Base-by-base conservation (phyloP, 352 stramenopile species). In the Elongisporangium prolatum region DNA sequence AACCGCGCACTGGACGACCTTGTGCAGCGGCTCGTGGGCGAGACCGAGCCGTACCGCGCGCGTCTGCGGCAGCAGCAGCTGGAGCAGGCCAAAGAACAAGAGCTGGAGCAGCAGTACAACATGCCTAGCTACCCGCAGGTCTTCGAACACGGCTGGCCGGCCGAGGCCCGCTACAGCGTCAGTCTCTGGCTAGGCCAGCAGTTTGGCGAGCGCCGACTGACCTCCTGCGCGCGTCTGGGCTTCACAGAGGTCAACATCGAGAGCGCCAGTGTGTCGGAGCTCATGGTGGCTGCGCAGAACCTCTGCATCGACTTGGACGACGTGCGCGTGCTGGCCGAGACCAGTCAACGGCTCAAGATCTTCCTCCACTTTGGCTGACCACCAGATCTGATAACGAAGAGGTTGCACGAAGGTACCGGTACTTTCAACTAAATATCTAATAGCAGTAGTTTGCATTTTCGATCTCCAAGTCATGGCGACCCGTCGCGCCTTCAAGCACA, bases 1-100 rank as follows among this genome's bases (percentile, higher is more conserved):
- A 95, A 92, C 48, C 81, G 86, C 16, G 82, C 86, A 11, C 68
- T 95, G 5, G 86, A 95, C 62, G 81, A 91, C n/a, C 69, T 95
- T 8, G 78, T 92, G 22, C 62, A 78, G 44, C 69, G 77, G 8
- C 56, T 95, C 28, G 80, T 88, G 20, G 86, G 84, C n/a, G 63
- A 88, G 1, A 78, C 74, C 11, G 77, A 89, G 11, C 63, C 71
- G 0, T 93, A 81, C 62, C 76, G 83, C 50, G 60, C 71, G 18
- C 63, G 74, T 14, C 53, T 65, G 14, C 65, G 64, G n/a, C 69
- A 65, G 37, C 70, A 78, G 50, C 50, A 56, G 21, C 63, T 60
- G 25, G 67, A 51, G 20, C 47, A 68, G 24, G 40, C 64, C 50
- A 0, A 25, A 8, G 54, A 55, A 20, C 52, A 57, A 55, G 51